Percentiles rank a stretch among this genome's conserved stretches.
These are phyloP conservation scores for Cryphonectria carpinicola DNA, from an alignment of 2,329 filamentous ascomycete species.

Conservation along the genomic window DNA sequence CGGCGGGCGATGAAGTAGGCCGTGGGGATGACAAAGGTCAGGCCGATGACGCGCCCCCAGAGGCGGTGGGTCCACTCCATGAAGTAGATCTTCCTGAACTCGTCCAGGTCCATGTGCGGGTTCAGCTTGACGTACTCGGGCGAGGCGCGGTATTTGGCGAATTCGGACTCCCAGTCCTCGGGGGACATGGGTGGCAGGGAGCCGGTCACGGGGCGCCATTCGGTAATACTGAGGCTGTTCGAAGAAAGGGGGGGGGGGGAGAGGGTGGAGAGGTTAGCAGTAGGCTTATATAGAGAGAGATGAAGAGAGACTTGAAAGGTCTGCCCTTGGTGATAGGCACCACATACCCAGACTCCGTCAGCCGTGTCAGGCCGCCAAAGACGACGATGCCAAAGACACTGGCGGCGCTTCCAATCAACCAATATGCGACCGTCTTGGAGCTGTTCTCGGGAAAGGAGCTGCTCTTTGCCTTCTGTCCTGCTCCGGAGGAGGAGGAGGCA, in stretches of 20 bases:
- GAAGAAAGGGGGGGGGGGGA: too few relatives aligned
- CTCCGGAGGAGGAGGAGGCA: not conserved
- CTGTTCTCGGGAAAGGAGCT: conserved; percentile 62
- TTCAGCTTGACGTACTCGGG: conserved; percentile 94
- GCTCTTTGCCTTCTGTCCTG: conserved; percentile 30
- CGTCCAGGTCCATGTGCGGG: conserved; percentile 85
- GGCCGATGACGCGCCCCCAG: conserved; percentile 89
- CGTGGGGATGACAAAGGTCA: conserved; percentile 87
- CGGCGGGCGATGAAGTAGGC: conserved; percentile 84
- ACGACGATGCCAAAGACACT: conserved; percentile 98
- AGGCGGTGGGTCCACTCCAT: conserved; percentile 98
- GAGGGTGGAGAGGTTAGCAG: not conserved
- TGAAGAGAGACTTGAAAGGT: not conserved
- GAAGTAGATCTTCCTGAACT: conserved; percentile 99
- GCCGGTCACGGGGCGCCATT: conserved; percentile 97
- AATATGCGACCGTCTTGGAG: conserved; percentile 82
- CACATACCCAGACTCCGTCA: conserved; percentile 91
- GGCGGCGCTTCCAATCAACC: conserved; percentile 86
- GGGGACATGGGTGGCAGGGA: conserved; percentile 79
- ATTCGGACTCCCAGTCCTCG: conserved; percentile 89
- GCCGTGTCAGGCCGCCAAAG: conserved; percentile 87
- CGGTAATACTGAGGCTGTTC: conserved; percentile 87
- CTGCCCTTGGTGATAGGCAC: not conserved
- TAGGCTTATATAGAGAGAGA: not conserved
- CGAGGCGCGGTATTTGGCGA: conserved; percentile 87